Conservation (phyloP, 148 eudicot species). For the Cornus kousa region DNA sequence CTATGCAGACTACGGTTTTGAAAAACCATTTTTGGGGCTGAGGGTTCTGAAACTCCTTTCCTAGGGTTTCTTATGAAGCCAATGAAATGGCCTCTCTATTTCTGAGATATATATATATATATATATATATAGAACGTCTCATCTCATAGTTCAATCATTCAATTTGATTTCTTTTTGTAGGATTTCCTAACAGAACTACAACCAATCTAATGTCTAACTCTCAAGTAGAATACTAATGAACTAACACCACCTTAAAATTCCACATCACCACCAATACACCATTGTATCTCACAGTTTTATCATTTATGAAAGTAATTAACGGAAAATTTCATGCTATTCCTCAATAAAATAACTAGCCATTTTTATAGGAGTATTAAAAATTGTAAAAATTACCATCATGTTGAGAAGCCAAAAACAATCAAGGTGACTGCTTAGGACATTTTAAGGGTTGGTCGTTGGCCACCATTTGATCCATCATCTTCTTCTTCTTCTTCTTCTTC, state of each 20-base stretch:
- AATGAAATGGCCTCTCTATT: not conserved
- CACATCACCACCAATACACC: not conserved
- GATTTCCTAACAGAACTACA: not conserved
- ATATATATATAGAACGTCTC: no score
- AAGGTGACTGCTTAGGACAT: slow-evolving; percentile 37
- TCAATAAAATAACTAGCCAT: no score
- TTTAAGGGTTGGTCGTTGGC: slow-evolving; percentile 16
- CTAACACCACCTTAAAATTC: no score
- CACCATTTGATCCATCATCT: slow-evolving; percentile 20
- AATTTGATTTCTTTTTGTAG: not conserved
- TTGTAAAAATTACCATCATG: slow-evolving; percentile 14
- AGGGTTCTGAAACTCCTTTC: slow-evolving; percentile 13
- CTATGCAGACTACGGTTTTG: not conserved
- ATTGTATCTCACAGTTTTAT: no score
- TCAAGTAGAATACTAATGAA: not conserved
- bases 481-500: slow-evolving; percentile 62
- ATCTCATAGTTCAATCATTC: no score
- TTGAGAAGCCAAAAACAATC: slow-evolving; percentile 13
- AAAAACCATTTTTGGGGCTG: no score
- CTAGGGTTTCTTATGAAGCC: slow-evolving; percentile 8
- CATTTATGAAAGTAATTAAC: no score
- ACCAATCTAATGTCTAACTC: not conserved
- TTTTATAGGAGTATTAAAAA: not conserved
- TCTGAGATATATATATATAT: not conserved
- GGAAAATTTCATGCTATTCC: no score